Evolutionary conservation across 495 filamentous ascomycete genomes (phyloP).

Genomic region (Viridothelium virens): DNA sequence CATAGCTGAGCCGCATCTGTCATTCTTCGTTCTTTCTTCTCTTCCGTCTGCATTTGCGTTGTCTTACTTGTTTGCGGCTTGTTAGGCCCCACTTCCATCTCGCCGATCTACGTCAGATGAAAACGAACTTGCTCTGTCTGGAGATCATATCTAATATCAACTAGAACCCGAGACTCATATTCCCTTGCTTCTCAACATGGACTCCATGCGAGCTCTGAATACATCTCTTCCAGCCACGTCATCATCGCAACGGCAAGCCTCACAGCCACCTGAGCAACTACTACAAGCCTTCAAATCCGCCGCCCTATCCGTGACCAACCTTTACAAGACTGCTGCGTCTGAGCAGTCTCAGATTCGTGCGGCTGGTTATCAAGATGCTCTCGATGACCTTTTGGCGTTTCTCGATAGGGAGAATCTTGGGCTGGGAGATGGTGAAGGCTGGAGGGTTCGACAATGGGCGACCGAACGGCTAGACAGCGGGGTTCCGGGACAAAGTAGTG

Average conservation of each 20-base stretch:
- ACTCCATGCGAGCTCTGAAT: conserved; percentile 68
- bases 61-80: no score
- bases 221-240: conserved; percentile 45
- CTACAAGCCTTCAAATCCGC: conserved; percentile 85
- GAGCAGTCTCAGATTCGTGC: conserved; percentile 64
- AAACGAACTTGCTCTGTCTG: background rate
- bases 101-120: no score
- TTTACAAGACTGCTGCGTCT: conserved; percentile 82
- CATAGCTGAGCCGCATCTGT: no score
- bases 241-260: conserved; percentile 40
- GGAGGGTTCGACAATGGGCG: conserved; percentile 75
- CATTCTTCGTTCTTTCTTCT: no score
- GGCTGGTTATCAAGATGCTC: conserved; percentile 85
- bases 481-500: conserved; percentile 36
- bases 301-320: conserved; percentile 87
- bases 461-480: conserved; percentile 65
- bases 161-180: background rate
- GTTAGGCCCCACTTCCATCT: no score
- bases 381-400: conserved; percentile 81
- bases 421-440: conserved; percentile 69
- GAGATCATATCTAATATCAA: background rate
- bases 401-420: conserved; percentile 75
- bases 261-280: conserved; percentile 68
- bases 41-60: no score
- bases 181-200: conserved; percentile 41